Evolutionary conservation across 345 rosid genomes (phyloP), one percentile per base, ranked within the genome.

Genomic region (Capsella bursapastoris): DNA sequence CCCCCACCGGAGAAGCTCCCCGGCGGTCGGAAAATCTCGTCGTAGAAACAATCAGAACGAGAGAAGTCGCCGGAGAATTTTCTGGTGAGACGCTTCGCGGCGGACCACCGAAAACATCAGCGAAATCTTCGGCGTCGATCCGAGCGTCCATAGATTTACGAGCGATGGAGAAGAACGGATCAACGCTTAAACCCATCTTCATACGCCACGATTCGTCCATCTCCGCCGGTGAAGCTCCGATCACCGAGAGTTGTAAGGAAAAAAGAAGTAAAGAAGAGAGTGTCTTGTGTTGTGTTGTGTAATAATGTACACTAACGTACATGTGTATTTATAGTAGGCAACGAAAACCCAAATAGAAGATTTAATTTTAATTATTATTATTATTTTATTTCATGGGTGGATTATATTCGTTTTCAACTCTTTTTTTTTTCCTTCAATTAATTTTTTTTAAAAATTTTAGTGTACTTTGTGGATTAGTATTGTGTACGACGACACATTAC

Each of bases 71-170:
- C 88, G 28, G 93, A 85, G 70, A 84, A 82, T 79, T 84, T 87
- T 11, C 96, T 75, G 12, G 83, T 78, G 28, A 88, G 49, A 89
- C 73, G 45, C 83, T 86, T 74, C 89, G 75, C 0, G 99, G 99
- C 0, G 99, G 97, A 4, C 99, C 99, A 0, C 99, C 99, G 64
- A 87, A 91, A 1, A 91, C 98, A 74, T 93, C 98, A 34, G 91
- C 55, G 82, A 93, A 93, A 47, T 93, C 96, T 6, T 86, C 84
- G 3, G 89, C 75, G 49, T 83, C 75, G 68, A 80, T 45, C 64
- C 79, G 49, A 71, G 72, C 76, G 22, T 82, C 87, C 77, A 77
- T 68, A 37, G 90, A 82, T 66, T 72, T 85, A 5, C 86, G 87
- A 32, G 82, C 86, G 3, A 79, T 85, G 56, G 88, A 83, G 52